Base-by-base conservation (phyloP, 129 eudicot genomes). In the Chrysanthemum lavandulifolium region DNA sequence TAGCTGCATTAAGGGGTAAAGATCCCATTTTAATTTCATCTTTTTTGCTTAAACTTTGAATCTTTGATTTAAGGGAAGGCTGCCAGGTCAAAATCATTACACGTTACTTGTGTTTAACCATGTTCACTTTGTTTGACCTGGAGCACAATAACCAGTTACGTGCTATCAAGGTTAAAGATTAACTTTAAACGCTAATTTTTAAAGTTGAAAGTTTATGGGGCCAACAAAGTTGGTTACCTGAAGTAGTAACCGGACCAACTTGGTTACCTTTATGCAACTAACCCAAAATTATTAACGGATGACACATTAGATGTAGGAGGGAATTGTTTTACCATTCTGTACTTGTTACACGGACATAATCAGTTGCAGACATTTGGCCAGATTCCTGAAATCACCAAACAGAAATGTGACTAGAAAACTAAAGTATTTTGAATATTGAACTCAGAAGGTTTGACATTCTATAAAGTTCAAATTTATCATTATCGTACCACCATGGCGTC, bases 401-500 rank as follows among this genome's bases (percentile, higher is more conserved):
- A 57, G 61, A 68, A 63, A 43, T 56, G 16, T 45, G 50, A 48
- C 19, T 58, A 63, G 50, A 9, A 67, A 48, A 67, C 15, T 4
- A 8, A 58, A 3, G n/a, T 36, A 48, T 55, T 72, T 6, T 18
- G 56, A 57, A 52, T 74, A 68, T 2, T 45, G 45, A 68, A 23
- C 58, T 51, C 6, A 40, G 69, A 51, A 67, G 10, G n/a, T 73
- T 14, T 19, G 31, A 19, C 13, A 73, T 9, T 40, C 4, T 7
- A 2, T 4, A 2, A 48, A 25, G 19, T 25, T 49, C 18, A 53
- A 73, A 65, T 27, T 50, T 12, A 18, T 65, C 13, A 68, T 73
- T 33, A 73, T 69, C 92, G 69, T 88, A 94, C 98, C 98, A 94
- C 98, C 98, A 94, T 86, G 31, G 96, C 53, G 72, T 90, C 93